phyloP scores from a whole-genome alignment of 148 eudicot genomes.

The Rheum nobile region DNA sequence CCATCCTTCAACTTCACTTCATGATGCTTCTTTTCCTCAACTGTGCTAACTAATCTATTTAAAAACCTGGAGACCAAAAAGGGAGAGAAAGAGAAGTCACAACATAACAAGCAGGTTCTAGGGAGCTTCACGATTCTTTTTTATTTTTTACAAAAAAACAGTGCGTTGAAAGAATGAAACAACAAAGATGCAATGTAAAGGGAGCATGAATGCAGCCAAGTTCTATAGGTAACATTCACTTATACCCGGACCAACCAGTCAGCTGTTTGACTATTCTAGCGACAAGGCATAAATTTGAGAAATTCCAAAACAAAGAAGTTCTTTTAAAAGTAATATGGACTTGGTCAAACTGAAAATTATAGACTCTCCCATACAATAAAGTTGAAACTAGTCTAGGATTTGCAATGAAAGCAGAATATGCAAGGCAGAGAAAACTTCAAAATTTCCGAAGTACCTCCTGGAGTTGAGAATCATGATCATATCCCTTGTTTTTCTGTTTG shows the following conservation, averaged over 20 bases:
- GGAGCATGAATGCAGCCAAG: not conserved
- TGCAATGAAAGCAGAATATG: not conserved
- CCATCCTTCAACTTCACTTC: conserved; percentile 83
- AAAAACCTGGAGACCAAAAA: conserved; percentile 45
- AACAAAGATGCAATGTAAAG: not conserved
- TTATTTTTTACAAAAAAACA: not conserved
- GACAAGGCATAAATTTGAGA: not conserved
- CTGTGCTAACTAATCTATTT: conserved; percentile 60
- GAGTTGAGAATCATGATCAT: conserved; percentile 92
- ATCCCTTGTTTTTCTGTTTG: conserved; percentile 80
- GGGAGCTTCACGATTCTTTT: not conserved
- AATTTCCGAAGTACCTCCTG: conserved; percentile 42
- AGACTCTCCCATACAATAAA: not conserved
- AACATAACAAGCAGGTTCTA: not conserved
- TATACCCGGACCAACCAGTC: not conserved
- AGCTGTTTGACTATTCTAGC: not conserved
- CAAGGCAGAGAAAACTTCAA: not conserved
- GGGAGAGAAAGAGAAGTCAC: not conserved
- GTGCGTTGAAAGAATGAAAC: not conserved
- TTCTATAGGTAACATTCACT: not conserved
- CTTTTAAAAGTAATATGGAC: not conserved
- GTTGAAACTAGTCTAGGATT: not conserved
- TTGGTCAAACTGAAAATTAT: not conserved
- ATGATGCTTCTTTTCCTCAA: conserved; percentile 95
- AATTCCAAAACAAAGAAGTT: too few species aligned